Evolutionary conservation across 768 basidiomycete genomes (phyloP).

Genomic region (Russula ochroleuca): DNA sequence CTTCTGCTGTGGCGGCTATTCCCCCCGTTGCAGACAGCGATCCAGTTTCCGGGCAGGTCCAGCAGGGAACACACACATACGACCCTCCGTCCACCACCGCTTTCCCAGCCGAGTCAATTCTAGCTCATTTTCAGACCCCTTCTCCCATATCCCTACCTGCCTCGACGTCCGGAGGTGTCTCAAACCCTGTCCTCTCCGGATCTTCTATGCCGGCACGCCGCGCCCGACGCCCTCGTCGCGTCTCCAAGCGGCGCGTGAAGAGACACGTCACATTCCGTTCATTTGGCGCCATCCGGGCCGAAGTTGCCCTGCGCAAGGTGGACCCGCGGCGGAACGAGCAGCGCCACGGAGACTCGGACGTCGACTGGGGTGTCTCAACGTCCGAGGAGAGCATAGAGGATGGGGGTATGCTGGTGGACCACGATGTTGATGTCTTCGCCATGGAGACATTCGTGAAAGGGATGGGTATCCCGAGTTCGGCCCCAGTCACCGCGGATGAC

Average conservation of each 20-base stretch:
- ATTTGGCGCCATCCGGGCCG: constrained; percentile 52
- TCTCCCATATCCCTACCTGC: constrained; percentile 18
- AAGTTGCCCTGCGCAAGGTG: constrained; percentile 44
- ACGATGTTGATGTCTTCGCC: constrained; percentile 47
- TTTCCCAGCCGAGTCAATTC: background rate
- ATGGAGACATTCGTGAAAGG: constrained; percentile 54
- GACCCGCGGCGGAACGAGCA: constrained; percentile 47
- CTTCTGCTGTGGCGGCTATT: background rate
- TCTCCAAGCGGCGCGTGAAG: constrained; percentile 28
- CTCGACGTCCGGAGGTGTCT: constrained; percentile 33
- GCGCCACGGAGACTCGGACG: constrained; percentile 60
- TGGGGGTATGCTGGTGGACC: constrained; percentile 44
- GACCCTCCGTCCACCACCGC: background rate
- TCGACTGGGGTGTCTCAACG: constrained; percentile 58
- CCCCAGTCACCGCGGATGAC: constrained; percentile 62
- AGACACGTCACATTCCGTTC: constrained; percentile 41
- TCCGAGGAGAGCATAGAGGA: constrained; percentile 31
- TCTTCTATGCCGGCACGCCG: constrained; percentile 33
- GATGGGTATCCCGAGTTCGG: constrained; percentile 45
- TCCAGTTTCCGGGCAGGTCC: constrained; percentile 58
- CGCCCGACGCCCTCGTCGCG: constrained; percentile 19
- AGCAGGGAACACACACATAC: constrained; percentile 29
- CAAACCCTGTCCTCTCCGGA: constrained; percentile 36
- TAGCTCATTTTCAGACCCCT: background rate
- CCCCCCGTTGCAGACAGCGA: background rate